These are phyloP conservation scores for Forsythia suspensa DNA, from an alignment of 257 asterid genomes.

Conservation along the genomic window DNA sequence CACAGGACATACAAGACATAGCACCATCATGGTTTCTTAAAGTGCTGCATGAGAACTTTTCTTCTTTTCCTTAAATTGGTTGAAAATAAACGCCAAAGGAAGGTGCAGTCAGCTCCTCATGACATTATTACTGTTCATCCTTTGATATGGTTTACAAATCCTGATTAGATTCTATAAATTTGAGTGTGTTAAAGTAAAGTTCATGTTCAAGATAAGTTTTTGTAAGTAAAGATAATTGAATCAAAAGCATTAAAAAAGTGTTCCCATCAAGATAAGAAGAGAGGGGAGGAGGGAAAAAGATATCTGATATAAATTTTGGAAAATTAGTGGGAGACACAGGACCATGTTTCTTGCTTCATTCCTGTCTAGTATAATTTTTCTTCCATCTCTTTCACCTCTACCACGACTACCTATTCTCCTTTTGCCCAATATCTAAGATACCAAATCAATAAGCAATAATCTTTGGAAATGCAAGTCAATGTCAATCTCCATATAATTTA, in stretches of 20 bases:
- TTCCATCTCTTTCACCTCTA: constrained; percentile 10
- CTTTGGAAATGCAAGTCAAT: not conserved
- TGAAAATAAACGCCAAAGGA: not conserved
- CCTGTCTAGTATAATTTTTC: constrained; percentile 13
- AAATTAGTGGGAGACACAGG: not conserved
- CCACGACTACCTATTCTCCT: constrained; percentile 8
- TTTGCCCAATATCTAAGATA: not conserved
- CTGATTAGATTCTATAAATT: not conserved
- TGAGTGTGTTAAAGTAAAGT: constrained; percentile 4
- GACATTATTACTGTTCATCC: not conserved
- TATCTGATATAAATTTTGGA: constrained; percentile 2
- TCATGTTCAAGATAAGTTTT: not conserved
- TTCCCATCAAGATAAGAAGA: constrained; percentile 3
- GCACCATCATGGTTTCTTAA: constrained; percentile 14
- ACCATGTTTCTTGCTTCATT: constrained; percentile 3
- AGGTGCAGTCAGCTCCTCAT: not conserved
- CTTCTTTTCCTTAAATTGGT: not conserved
- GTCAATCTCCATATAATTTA: not conserved
- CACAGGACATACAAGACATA: not conserved
- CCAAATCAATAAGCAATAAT: not conserved
- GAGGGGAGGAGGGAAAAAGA: not conserved
- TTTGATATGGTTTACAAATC: not conserved
- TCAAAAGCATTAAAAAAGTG: constrained; percentile 2
- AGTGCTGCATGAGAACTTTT: not conserved
- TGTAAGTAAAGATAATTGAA: not conserved